Evolutionary conservation across 2,329 filamentous ascomycete genomes (phyloP).

Genomic region (Sporothrix globosa): DNA sequence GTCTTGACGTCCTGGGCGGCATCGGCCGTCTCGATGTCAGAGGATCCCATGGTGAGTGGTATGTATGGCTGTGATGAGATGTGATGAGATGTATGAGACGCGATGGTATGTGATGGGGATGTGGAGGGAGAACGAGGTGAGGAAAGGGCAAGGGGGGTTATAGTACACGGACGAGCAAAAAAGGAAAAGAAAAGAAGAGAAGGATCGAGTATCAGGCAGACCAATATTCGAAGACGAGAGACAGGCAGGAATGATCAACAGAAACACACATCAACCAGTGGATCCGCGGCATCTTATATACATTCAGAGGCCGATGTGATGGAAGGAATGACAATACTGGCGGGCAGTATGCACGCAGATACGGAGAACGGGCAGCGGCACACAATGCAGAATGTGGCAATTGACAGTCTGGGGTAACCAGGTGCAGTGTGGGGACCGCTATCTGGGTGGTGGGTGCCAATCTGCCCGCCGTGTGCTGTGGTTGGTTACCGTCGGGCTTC

Average conservation of each 20-base stretch:
- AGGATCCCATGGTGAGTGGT: neutral
- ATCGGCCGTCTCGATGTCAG: neutral
- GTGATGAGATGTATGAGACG: neutral
- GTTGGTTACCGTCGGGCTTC: no score
- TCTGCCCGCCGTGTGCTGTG: neutral
- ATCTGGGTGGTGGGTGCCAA: neutral
- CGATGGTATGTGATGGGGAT: no score
- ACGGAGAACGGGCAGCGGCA: neutral
- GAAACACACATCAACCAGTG: neutral
- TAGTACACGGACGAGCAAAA: neutral
- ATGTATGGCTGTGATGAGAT: neutral
- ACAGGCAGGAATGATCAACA: neutral
- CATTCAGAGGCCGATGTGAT: neutral
- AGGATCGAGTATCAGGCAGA: neutral
- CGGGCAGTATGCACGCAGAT: neutral
- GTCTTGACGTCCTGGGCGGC: neutral
- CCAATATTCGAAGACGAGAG: neutral
- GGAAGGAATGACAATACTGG: neutral
- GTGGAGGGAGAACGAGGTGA: no score
- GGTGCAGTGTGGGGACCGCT: neutral
- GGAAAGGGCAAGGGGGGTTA: no score
- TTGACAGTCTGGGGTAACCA: slow-evolving; percentile 19
- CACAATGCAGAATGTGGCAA: neutral
- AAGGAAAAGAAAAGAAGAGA: neutral
- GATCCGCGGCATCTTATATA: slow-evolving; percentile 21